phyloP scores from a whole-genome alignment of 768 basidiomycete species.

The Pleurotus salmoneostramineus region DNA sequence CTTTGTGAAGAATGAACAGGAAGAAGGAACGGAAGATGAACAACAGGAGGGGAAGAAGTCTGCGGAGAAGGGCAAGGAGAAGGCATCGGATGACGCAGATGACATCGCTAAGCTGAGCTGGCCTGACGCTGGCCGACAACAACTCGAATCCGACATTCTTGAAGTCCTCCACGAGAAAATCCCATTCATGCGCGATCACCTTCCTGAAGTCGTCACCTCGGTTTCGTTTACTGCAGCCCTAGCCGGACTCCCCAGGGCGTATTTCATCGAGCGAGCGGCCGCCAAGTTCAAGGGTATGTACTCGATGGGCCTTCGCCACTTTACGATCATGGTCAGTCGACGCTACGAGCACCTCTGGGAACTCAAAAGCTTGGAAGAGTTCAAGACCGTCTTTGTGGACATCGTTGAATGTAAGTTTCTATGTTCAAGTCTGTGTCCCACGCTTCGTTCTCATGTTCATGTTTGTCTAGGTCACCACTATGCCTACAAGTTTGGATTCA shows the following conservation, averaged over 20 bases:
- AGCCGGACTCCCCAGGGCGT: slow-evolving; percentile 10
- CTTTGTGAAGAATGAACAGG: not conserved
- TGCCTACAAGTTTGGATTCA: too few relatives aligned
- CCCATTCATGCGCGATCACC: slow-evolving; percentile 10
- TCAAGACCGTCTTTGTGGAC: too few relatives aligned
- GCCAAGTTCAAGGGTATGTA: not conserved
- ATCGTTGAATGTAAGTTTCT: too few relatives aligned
- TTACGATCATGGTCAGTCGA: too few relatives aligned
- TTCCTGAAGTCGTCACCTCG: slow-evolving; percentile 10
- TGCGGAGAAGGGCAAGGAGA: not conserved
- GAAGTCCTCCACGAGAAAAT: slow-evolving; percentile 4
- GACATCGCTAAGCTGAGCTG: slow-evolving; percentile 16
- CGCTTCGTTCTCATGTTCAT: too few relatives aligned
- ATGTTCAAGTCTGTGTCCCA: too few relatives aligned
- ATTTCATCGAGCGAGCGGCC: not conserved
- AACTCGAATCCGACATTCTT: slow-evolving; percentile 9
- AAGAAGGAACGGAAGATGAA: not conserved
- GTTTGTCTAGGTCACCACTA: too few relatives aligned
- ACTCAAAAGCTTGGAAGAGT: too few relatives aligned
- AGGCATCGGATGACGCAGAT: too few relatives aligned
- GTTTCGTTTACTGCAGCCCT: slow-evolving; percentile 1
- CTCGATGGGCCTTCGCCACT: too few relatives aligned
- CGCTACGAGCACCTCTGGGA: too few relatives aligned
- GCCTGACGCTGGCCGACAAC: slow-evolving; percentile 5
- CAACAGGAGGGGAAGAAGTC: not conserved